Conservation (phyloP, 768 basidiomycete genomes). For the Boletus tylopilopsis region DNA sequence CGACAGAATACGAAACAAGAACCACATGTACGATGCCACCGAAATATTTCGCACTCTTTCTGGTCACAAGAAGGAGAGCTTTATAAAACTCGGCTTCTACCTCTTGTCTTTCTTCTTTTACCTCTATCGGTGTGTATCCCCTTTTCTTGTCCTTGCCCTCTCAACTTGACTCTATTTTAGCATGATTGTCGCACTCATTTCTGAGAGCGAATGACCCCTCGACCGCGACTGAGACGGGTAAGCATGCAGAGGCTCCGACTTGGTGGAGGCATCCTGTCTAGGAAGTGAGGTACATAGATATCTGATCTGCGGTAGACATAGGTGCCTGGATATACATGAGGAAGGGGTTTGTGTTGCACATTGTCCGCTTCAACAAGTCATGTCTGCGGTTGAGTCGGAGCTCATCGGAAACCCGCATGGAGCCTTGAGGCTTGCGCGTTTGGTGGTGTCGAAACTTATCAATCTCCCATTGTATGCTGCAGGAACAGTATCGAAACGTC, state of each 20-base stretch:
- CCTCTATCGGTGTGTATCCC: slow-evolving; percentile 68
- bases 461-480: no score
- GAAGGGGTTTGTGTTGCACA: slow-evolving; percentile 12
- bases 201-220: slow-evolving; percentile 57
- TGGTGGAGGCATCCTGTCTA: slow-evolving; percentile 4
- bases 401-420: no score
- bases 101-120: slow-evolving; percentile 91
- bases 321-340: slow-evolving; percentile 11
- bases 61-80: slow-evolving; percentile 94
- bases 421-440: no score
- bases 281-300: slow-evolving; percentile 14
- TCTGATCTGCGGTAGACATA: slow-evolving; percentile 13
- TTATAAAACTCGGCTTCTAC: slow-evolving; percentile 93
- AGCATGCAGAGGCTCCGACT: slow-evolving; percentile 1
- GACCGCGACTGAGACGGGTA: neutral
- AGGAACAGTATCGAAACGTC: no score
- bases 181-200: slow-evolving; percentile 86
- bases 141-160: neutral
- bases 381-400: no score
- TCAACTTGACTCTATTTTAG: slow-evolving; percentile 34
- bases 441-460: no score
- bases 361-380: slow-evolving; percentile 19
- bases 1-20: slow-evolving; percentile 80
- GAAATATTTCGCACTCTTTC: slow-evolving; percentile 96
- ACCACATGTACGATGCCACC: slow-evolving; percentile 99